These are phyloP conservation scores for Penicilliopsis zonata DNA, from an alignment of 495 filamentous ascomycete genomes.

Conservation along the genomic window DNA sequence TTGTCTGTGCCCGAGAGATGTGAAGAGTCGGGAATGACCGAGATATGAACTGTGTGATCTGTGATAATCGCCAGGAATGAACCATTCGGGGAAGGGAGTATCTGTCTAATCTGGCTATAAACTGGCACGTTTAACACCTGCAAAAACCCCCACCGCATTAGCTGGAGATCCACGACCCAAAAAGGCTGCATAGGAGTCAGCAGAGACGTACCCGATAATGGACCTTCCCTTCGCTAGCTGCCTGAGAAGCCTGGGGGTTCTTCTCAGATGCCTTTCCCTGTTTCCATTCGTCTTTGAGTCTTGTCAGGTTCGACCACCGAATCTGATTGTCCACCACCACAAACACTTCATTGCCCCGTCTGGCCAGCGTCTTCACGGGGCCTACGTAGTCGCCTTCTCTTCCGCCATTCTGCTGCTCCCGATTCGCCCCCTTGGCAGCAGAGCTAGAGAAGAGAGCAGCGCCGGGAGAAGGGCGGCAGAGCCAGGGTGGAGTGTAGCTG, in stretches of 20 bases:
- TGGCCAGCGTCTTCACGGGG: constrained; percentile 57
- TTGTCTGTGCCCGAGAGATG: constrained; percentile 54
- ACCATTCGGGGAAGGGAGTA: constrained; percentile 68
- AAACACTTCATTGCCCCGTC: constrained; percentile 68
- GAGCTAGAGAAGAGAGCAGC: constrained; percentile 53
- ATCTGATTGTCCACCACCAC: constrained; percentile 76
- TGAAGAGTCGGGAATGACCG: constrained; percentile 61
- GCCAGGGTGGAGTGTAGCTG: constrained; percentile 73
- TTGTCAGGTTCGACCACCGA: constrained; percentile 68
- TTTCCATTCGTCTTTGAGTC: constrained; percentile 62
- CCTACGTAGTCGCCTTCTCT: constrained; percentile 34
- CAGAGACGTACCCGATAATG: constrained; percentile 13
- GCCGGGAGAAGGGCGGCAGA: constrained; percentile 61
- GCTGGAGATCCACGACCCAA: constrained; percentile 7
- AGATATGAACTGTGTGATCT: constrained; percentile 71
- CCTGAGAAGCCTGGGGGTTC: constrained; percentile 6
- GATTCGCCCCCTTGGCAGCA: constrained; percentile 18
- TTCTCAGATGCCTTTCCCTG: constrained; percentile 20
- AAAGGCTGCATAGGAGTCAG: not conserved
- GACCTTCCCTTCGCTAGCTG: constrained; percentile 29
- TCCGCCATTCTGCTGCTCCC: constrained; percentile 18
- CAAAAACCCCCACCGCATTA: constrained; percentile 1
- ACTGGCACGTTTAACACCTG: constrained; percentile 62
- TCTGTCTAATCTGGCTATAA: constrained; percentile 63
- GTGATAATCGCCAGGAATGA: constrained; percentile 74